These are phyloP conservation scores for Coniochaeta hoffmannii DNA, from an alignment of 2,329 filamentous ascomycete genomes.

Conservation along the genomic window DNA sequence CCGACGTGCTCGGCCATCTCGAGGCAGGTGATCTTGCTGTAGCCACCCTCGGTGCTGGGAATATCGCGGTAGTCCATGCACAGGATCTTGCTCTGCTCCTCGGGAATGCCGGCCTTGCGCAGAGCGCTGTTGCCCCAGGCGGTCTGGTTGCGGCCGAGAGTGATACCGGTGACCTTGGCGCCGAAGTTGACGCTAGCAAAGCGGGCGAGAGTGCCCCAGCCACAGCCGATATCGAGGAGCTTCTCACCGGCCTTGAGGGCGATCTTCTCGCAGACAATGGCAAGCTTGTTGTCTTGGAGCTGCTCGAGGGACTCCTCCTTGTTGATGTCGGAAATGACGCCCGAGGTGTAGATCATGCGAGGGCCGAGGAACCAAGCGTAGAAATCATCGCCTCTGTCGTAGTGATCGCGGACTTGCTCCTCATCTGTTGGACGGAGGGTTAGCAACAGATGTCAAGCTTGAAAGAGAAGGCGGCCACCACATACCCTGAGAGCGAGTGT, in stretches of 20 bases:
- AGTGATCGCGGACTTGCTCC: slow-evolving; percentile 96
- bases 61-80: slow-evolving; percentile 98
- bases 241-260: slow-evolving; percentile 71
- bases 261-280: slow-evolving; percentile 94
- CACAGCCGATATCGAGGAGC: slow-evolving; percentile 92
- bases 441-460: slow-evolving; percentile 5
- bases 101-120: slow-evolving; percentile 70
- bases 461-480: not conserved
- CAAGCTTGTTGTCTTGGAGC: slow-evolving; percentile 95
- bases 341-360: slow-evolving; percentile 98
- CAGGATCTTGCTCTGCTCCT: slow-evolving; percentile 84
- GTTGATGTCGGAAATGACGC: slow-evolving; percentile 82
- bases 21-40: slow-evolving; percentile 93
- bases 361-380: slow-evolving; percentile 98
- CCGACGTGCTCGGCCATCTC: slow-evolving; percentile 99
- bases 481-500: slow-evolving; percentile 79
- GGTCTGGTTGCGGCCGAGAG: slow-evolving; percentile 91
- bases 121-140: slow-evolving; percentile 92
- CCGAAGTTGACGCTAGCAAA: slow-evolving; percentile 92
- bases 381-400: slow-evolving; percentile 96
- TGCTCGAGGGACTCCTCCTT: slow-evolving; percentile 88
- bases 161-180: slow-evolving; percentile 76
- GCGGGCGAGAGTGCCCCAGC: slow-evolving; percentile 93
- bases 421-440: slow-evolving; percentile 56
- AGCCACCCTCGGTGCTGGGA: slow-evolving; percentile 67